Evolutionary conservation across 805 yeast species (phyloP).

Genomic region (Saccharomycopsis babjevae): DNA sequence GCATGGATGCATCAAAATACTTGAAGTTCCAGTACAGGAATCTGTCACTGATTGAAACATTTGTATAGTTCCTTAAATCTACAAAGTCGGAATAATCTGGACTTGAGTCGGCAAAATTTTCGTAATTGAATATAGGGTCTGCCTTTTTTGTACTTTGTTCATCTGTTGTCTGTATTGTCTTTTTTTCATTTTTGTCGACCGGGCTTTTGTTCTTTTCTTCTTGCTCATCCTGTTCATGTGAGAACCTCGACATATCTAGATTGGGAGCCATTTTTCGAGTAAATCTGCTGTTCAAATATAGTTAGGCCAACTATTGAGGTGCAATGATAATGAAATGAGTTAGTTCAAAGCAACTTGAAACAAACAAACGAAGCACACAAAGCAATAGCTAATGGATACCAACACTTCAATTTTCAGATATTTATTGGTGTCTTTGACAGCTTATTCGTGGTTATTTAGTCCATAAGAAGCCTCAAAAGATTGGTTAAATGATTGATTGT

Average conservation of each 20-base stretch:
- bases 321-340: too few relatives aligned
- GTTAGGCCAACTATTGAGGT: too few relatives aligned
- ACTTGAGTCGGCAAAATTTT: neutral
- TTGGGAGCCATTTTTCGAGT: neutral
- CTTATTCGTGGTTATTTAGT: too few relatives aligned
- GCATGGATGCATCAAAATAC: constrained; percentile 4
- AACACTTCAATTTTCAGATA: too few relatives aligned
- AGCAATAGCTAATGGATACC: too few relatives aligned
- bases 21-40: constrained; percentile 1
- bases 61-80: constrained; percentile 8
- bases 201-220: neutral
- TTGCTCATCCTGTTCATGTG: neutral
- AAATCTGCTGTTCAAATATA: too few relatives aligned
- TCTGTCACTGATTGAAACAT: constrained; percentile 7
- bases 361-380: too few relatives aligned
- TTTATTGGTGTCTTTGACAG: too few relatives aligned
- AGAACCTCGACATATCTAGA: neutral
- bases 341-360: too few relatives aligned
- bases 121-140: neutral
- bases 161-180: neutral
- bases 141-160: neutral
- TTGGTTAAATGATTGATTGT: too few relatives aligned
- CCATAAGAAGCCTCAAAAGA: too few relatives aligned
- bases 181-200: neutral
- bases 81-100: constrained; percentile 12